Base-by-base conservation (phyloP, 139 green algal species). In the Chlorella sorokiniana region DNA sequence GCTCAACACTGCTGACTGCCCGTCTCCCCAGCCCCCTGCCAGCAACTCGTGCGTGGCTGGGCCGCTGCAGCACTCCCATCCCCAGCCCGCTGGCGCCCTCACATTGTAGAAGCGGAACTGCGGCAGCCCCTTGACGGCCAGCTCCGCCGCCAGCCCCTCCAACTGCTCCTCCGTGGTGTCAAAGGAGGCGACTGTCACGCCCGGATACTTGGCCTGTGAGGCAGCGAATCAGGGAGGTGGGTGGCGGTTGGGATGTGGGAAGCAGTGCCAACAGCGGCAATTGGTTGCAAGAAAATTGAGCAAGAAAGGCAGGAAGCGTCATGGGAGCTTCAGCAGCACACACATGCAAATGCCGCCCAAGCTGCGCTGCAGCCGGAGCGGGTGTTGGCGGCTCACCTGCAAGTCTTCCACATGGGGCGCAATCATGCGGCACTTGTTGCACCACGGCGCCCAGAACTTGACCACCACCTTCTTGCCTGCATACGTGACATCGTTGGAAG, bases 91-190 rank as follows among this genome's bases (percentile, higher is more conserved):
- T 31, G 41, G 16, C 59, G 9, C 1, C 51, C 76, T 23, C 35
- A 86, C 90, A 82, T 91, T 91, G 87, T 88, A 95, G 73, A 96
- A 96, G n/a, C 79, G 85, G 86, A 96, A 95, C 8, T 86, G 82
- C 3, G 93, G 93, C 83, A 97, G 84, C 8, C 83, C 90, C 69
- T 93, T 93, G 22, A 95, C 82, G 0, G 89, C 90, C 59, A 95
- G 85, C 35, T 93, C 88, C 7, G 69, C 74, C 10, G 79, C 69
- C 23, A 95, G 52, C 1, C 76, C 54, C 80, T 95, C 90, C 84
- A 97, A 78, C 67, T 81, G 67, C 7, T 91, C 87, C 16, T 82
- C 79, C 2, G 87, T 94, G 18, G 93, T 96, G 83, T 96, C 93
- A 69, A 96, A 88, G 79, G 94, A 95, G 44, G 78, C 84, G 77